A percentile compares a stretch with the other conserved stretches of the same genome.
These are phyloP conservation scores for Rhinocladiella similis DNA, from an alignment of 2,329 filamentous ascomycete genomes.

Conservation along the genomic window DNA sequence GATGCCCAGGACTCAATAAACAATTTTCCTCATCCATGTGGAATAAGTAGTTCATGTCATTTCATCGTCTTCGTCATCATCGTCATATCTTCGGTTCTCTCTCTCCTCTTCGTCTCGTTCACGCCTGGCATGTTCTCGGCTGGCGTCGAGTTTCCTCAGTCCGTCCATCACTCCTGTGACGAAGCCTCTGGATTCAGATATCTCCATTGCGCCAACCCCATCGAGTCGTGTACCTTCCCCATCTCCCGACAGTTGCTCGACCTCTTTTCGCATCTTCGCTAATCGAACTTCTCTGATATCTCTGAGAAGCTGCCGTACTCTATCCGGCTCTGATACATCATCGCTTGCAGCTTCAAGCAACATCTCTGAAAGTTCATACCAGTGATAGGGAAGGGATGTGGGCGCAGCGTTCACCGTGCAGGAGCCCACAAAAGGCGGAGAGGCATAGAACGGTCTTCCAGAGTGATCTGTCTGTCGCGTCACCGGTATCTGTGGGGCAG, in stretches of 20 bases:
- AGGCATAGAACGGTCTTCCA: slow-evolving; percentile 43
- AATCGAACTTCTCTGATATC: slow-evolving; percentile 85
- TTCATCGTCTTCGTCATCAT: slow-evolving; percentile 58
- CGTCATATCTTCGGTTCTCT: slow-evolving; percentile 53
- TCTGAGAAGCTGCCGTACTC: slow-evolving; percentile 71
- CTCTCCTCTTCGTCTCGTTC: slow-evolving; percentile 73
- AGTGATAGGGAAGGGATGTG: slow-evolving; percentile 84
- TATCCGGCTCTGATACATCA: slow-evolving; percentile 73
- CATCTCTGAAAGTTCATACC: slow-evolving; percentile 87
- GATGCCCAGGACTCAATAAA: slow-evolving; percentile 6
- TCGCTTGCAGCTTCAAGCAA: slow-evolving; percentile 82
- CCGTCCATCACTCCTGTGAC: slow-evolving; percentile 85
- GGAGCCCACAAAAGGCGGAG: slow-evolving; percentile 76
- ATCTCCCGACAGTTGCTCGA: slow-evolving; percentile 68
- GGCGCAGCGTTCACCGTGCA: slow-evolving; percentile 69
- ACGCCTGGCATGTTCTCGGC: slow-evolving; percentile 72
- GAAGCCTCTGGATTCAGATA: slow-evolving; percentile 82
- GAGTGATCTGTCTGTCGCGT: slow-evolving; percentile 37
- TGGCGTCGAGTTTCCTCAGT: slow-evolving; percentile 75
- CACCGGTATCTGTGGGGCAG: slow-evolving; percentile 60
- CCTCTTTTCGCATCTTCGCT: slow-evolving; percentile 80
- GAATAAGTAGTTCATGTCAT: slow-evolving; percentile 13
- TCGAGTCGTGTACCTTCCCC: slow-evolving; percentile 72
- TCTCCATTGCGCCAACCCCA: slow-evolving; percentile 89
- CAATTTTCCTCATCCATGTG: slow-evolving; percentile 4